Evolutionary conservation across 352 stramenopile species (phyloP), one percentile per base, ranked within the genome.

Genomic region (Globisporangium parvum): DNA sequence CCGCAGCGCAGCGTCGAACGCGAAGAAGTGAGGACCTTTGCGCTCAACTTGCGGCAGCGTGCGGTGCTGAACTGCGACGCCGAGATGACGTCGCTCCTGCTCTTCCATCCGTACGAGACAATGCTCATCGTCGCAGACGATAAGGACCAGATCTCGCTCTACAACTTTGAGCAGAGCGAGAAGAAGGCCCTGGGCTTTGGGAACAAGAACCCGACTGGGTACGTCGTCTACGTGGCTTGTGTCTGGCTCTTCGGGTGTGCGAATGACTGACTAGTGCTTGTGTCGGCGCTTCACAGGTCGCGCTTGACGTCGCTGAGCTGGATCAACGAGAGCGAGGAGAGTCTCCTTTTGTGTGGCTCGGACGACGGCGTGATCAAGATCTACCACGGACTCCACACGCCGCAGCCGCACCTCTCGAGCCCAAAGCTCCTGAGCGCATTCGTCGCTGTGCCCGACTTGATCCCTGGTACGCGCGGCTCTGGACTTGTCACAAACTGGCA

Each of bases 401-500:
- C 77, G 14, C 73, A 85, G 23, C 73, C 69, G 45, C 55, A 65
- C 35, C 51, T 60, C 35, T 55, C 60, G 20, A 71, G 66, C 39
- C 86, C 92, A n/a, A 80, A 75, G 37, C 69, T 99, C 0, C 62
- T 96, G 35, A 96, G 93, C 1, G 77, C 96, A 0, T 99, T 99
- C 60, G 74, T 93, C 33, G 96, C 91, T 8, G 85, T 96, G 39
- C 91, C 93, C 11, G 93, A 98, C 71, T 75, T 99, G 54, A 73
- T 93, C 33, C 75, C 88, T 6, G 91, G 87, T 20, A 94, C 84
- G 11, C 87, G 91, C 37, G 89, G 87, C 52, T 98, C 91, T 42
- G 96, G 96, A 10, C 77, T 99, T 8, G 84, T 99, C 24, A 96
- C 96, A 51, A 95, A 98, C 53, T 99, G 96, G 95, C 93, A 98